Base-by-base conservation (phyloP, 2,329 filamentous ascomycete genomes). In the Sporothrix variecibatus region DNA sequence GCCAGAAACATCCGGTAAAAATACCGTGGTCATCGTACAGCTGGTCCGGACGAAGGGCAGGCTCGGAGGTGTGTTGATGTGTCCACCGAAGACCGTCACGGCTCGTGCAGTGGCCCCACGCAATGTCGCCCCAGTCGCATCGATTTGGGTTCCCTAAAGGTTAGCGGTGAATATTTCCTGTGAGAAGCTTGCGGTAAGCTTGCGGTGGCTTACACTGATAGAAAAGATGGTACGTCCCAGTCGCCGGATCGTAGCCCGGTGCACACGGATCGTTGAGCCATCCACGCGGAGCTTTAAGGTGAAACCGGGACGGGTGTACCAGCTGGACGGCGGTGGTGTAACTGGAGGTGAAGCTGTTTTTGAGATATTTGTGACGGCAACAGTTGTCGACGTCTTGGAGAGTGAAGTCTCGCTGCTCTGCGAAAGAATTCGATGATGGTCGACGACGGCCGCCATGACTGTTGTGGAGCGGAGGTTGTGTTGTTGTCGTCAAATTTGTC, bases 1-100 rank as follows among this genome's bases (percentile, higher is more conserved):
- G 87, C 84, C 75, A 85, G 83, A 3, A 83, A 51, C 85, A 86
- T 3, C 87, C 87, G 4, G 84, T 86, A 78, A 88, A 88, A 43
- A 88, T 85, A 0, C 87, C 86, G 15, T 87, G 80, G 1, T 84
- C 81, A 73, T 88, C 85, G 77, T 88, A 88, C 8, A 80, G 17
- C 17, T 51, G 49, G 49, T 51, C 40, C 9, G 40, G 40, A 2
- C 40, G 40, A 9, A 43, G 40, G 9, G 40, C 12, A 43, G 40
- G 40, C 12, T 43, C 40, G 40, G 9, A 43, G 9, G 40, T 1
- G 12, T 43, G 40, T 51, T n/a, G 49, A n/a, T 51, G 49, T 75
- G 84, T 76, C 87, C 87, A 88, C 17, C 82, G 84, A 20, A 84
- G 78, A 2, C 78, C 77, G 34, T 81, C 79, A 31, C 60, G 75